Conservation (phyloP, 106 monocot species). For the Dioscorea zingiberensis region DNA sequence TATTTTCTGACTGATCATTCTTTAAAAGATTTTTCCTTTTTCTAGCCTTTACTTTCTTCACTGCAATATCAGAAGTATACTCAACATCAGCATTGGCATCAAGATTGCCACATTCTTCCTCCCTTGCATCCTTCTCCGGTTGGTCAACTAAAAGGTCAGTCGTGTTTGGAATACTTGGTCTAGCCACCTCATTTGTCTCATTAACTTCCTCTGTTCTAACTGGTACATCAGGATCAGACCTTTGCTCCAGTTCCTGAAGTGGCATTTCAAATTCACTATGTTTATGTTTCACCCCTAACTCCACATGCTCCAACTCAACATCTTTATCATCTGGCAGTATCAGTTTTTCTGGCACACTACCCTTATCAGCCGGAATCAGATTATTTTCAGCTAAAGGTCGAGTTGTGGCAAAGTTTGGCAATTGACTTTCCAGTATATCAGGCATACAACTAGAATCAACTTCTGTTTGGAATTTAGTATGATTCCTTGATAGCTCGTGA, state of each 20-base stretch:
- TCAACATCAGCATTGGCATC: conserved; percentile 7
- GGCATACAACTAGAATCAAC: not conserved
- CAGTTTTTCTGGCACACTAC: not conserved
- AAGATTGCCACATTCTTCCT: conserved; percentile 6
- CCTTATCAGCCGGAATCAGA: not conserved
- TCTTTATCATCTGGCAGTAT: not conserved
- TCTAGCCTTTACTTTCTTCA: conserved; percentile 16
- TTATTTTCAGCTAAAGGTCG: not conserved
- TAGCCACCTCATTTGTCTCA: conserved; percentile 2
- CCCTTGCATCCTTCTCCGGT: conserved; percentile 5
- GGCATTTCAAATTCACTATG: not conserved
- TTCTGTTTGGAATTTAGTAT: not conserved
- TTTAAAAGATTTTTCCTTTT: conserved; percentile 4
- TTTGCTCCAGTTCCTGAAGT: not conserved
- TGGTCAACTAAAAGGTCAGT: not conserved
- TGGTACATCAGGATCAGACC: not conserved
- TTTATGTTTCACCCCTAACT: not conserved
- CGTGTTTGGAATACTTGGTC: not conserved
- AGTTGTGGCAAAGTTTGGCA: not conserved
- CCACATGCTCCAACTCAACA: too few species aligned
- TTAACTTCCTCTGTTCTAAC: not conserved
- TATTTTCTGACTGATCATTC: not conserved
- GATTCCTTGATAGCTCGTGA: not conserved
- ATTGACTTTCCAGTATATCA: not conserved
- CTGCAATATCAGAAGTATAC: conserved; percentile 1